A percentile compares a stretch with the other conserved stretches of the same genome.
Evolutionary conservation across 805 yeast genomes (phyloP).

Genomic region (Hanseniaspora mollemarum): DNA sequence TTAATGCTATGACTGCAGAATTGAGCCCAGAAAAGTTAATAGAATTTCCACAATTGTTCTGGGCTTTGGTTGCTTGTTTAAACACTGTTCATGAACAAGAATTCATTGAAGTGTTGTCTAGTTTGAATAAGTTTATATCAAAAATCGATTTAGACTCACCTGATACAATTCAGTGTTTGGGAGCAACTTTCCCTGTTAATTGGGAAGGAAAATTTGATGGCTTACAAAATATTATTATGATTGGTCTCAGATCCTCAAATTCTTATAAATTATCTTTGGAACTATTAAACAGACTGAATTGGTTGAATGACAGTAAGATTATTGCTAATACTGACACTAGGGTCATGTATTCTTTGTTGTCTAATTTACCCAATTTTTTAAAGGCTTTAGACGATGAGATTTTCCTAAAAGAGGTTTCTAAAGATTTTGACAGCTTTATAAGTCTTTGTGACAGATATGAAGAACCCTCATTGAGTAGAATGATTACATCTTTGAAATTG

Average conservation of each 20-base stretch:
- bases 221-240: constrained; percentile 62
- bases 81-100: constrained; percentile 87
- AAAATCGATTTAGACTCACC: constrained; percentile 79
- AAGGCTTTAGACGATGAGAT: constrained; percentile 59
- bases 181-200: constrained; percentile 79
- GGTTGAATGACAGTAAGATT: constrained; percentile 58
- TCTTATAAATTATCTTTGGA: constrained; percentile 68
- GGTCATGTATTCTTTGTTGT: constrained; percentile 56
- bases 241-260: constrained; percentile 71
- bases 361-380: constrained; percentile 74
- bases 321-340: constrained; percentile 64
- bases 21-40: constrained; percentile 64
- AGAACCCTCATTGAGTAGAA: constrained; percentile 51
- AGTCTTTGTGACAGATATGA: constrained; percentile 48
- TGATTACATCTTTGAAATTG: constrained; percentile 65
- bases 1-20: constrained; percentile 84
- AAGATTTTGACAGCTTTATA: constrained; percentile 47
- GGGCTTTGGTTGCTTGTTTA: constrained; percentile 89
- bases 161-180: constrained; percentile 71
- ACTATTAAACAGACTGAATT: constrained; percentile 59
- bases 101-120: constrained; percentile 74
- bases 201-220: constrained; percentile 96
- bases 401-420: constrained; percentile 39
- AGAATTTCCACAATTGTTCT: constrained; percentile 84
- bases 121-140: constrained; percentile 68